A percentile compares a stretch with the other conserved stretches of the same genome.
Conservation (phyloP, 2,329 filamentous ascomycete genomes). For the Xylariales sp. region DNA sequence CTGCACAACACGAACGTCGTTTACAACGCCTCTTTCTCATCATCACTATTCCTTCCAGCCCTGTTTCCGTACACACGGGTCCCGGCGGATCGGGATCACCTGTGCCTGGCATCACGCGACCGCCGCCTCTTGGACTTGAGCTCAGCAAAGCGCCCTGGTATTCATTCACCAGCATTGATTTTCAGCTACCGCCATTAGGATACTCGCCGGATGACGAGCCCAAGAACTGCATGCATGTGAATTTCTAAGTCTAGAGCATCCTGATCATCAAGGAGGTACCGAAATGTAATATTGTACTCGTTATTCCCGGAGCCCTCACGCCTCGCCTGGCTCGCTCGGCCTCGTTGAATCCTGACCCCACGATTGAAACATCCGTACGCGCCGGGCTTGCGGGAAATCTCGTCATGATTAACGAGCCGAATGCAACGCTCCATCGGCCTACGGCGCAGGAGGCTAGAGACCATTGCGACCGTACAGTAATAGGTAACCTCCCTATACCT, state of each 20-base stretch:
- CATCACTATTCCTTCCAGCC: constrained; percentile 25
- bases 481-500: neutral
- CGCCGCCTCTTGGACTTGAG: constrained; percentile 16
- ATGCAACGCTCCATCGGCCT: constrained; percentile 31
- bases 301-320: neutral
- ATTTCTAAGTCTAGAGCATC: neutral
- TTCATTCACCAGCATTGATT: constrained; percentile 4
- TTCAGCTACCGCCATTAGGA: constrained; percentile 18
- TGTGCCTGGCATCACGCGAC: constrained; percentile 32
- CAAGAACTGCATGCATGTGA: neutral
- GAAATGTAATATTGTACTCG: neutral
- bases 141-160: constrained; percentile 5
- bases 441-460: neutral
- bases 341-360: constrained; percentile 4
- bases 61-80: constrained; percentile 32
- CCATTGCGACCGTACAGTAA: constrained; percentile 1
- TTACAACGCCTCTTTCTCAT: constrained; percentile 24
- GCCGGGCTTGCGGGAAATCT: constrained; percentile 26
- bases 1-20: constrained; percentile 22
- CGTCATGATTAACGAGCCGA: constrained; percentile 30
- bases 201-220: neutral
- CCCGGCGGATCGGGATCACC: constrained; percentile 29
- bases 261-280: neutral
- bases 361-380: constrained; percentile 28
- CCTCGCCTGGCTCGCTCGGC: neutral